These are phyloP conservation scores for Yamadazyma dushanensis DNA, from an alignment of 1,139 yeast genomes.

Conservation along the genomic window DNA sequence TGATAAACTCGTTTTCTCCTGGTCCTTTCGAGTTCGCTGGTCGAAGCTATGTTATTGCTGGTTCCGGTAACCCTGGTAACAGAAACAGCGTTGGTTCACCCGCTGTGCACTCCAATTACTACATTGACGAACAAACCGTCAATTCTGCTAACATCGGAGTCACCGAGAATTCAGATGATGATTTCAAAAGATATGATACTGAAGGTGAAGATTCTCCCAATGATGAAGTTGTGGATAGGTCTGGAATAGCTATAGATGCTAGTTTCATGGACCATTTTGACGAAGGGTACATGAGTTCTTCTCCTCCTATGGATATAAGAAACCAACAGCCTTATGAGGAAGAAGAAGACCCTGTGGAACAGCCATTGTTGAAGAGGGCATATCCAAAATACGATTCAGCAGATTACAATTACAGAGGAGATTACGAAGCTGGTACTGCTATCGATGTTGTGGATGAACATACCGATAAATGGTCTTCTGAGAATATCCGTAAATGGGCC, in stretches of 20 bases:
- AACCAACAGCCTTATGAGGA: background rate
- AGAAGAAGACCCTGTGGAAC: background rate
- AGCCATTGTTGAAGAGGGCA: conserved; percentile 2
- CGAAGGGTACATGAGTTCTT: conserved; percentile 19
- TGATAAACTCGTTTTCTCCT: conserved; percentile 18
- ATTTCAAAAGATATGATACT: conserved; percentile 13
- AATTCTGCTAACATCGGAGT: conserved; percentile 63
- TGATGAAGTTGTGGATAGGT: conserved; percentile 2
- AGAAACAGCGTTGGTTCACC: conserved; percentile 28
- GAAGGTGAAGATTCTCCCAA: conserved; percentile 3
- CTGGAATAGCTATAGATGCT: conserved; percentile 1
- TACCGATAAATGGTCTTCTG: background rate
- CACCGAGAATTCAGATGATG: conserved; percentile 27
- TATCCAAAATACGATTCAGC: conserved; percentile 2
- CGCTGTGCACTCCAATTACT: conserved; percentile 45
- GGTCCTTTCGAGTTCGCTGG: conserved; percentile 44
- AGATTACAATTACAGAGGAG: background rate
- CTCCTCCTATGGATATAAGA: conserved; percentile 29
- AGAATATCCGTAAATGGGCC: conserved; percentile 14
- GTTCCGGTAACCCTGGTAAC: conserved; percentile 14
- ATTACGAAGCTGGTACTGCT: conserved; percentile 1
- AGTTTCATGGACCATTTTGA: conserved; percentile 7
- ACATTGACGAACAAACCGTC: conserved; percentile 66
- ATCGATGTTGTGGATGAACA: background rate
- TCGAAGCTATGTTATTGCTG: conserved; percentile 38